Percentiles rank a stretch among this genome's conserved stretches.
Conservation (phyloP, 805 yeast genomes). For the Starmerella bombicola region DNA sequence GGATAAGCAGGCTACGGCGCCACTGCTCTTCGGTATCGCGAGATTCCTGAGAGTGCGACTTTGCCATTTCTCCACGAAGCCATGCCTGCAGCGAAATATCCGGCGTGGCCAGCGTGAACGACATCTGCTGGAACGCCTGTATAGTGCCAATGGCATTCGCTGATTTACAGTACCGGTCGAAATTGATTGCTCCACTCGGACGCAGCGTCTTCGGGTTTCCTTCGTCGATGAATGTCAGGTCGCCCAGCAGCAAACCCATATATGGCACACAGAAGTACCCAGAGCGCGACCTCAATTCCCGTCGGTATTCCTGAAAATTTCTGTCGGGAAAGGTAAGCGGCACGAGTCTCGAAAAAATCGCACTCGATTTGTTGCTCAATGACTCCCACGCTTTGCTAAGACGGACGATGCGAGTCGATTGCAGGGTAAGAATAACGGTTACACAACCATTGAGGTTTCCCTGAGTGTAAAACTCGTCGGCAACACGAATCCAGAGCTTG, state of each 20-base stretch:
- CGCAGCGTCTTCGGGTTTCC: conserved; percentile 27
- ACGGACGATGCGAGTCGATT: conserved; percentile 28
- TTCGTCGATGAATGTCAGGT: conserved; percentile 29
- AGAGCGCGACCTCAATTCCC: conserved; percentile 21
- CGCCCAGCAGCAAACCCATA: conserved; percentile 29
- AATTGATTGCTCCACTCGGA: conserved; percentile 24
- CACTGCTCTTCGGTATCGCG: conserved; percentile 28
- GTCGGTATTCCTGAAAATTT: conserved; percentile 28
- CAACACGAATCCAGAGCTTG: conserved; percentile 31
- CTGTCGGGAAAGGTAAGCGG: conserved; percentile 28
- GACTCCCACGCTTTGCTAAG: conserved; percentile 29
- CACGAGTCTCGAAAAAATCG: conserved; percentile 22
- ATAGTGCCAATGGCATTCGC: conserved; percentile 27
- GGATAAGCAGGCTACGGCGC: conserved; percentile 29
- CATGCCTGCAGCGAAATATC: conserved; percentile 24
- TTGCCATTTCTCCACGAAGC: conserved; percentile 28
- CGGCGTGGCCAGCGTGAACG: conserved; percentile 15
- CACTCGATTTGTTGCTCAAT: conserved; percentile 23
- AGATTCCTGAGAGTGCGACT: conserved; percentile 23
- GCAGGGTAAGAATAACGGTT: conserved; percentile 28
- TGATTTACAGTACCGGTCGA: conserved; percentile 28
- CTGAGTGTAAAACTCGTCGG: conserved; percentile 25
- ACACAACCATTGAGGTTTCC: conserved; percentile 28
- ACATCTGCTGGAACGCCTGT: conserved; percentile 26
- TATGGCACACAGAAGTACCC: conserved; percentile 29